Conservation (phyloP, 352 stramenopile species). For the Phytophthora crassamura region DNA sequence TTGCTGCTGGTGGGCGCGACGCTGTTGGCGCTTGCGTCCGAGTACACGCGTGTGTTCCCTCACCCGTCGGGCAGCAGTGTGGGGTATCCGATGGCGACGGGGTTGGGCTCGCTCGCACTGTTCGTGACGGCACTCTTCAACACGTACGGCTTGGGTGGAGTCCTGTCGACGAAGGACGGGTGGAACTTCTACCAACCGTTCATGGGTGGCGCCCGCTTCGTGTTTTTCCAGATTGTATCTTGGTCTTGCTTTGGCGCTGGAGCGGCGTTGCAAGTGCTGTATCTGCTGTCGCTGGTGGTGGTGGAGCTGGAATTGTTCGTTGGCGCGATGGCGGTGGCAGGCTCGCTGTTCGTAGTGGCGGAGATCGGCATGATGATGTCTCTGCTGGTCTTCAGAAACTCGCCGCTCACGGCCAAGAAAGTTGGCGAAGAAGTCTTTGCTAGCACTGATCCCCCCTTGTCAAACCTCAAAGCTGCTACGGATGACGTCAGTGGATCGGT, state of each 20-base stretch:
- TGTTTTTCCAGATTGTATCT: constrained; percentile 78
- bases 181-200: constrained; percentile 90
- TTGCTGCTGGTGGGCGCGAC: constrained; percentile 74
- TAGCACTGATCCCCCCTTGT: too few relatives aligned
- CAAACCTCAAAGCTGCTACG: too few relatives aligned
- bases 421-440: too few relatives aligned
- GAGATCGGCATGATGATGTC: constrained; percentile 88
- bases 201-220: constrained; percentile 73
- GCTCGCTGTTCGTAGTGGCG: constrained; percentile 65
- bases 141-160: constrained; percentile 82
- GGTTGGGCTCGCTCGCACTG: constrained; percentile 66
- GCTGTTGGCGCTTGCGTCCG: constrained; percentile 63
- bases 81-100: constrained; percentile 61
- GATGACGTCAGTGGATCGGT: too few relatives aligned
- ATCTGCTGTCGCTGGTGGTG: constrained; percentile 79
- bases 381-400: constrained; percentile 40
- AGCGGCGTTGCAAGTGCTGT: constrained; percentile 73
- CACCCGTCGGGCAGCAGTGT: constrained; percentile 41
- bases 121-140: constrained; percentile 83
- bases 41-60: constrained; percentile 57
- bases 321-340: constrained; percentile 70
- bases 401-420: neutral
- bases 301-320: constrained; percentile 86
- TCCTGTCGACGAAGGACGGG: constrained; percentile 73
- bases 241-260: constrained; percentile 82